Percentiles rank a stretch among this genome's conserved stretches.
Conservation (phyloP, 2,329 filamentous ascomycete genomes). For the Apiospora phragmitis region DNA sequence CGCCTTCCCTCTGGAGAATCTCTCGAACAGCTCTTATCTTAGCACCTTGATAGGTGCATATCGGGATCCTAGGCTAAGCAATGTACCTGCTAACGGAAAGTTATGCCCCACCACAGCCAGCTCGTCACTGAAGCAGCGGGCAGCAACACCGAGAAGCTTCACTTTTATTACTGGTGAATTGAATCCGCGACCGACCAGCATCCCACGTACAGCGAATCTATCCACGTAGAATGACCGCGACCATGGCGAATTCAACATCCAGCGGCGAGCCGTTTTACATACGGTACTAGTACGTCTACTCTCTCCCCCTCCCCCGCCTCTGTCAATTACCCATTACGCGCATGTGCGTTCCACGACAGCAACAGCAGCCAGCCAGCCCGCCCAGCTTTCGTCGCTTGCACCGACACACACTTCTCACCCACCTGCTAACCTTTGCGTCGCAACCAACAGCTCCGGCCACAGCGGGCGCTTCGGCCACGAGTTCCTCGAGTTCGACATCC, state of each 20-base stretch:
- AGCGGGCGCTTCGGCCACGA: conserved; percentile 97
- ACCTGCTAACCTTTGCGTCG: not conserved
- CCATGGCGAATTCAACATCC: not conserved
- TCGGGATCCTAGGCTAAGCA: not conserved
- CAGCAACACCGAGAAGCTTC: not conserved
- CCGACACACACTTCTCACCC: too few relatives aligned
- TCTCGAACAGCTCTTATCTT: not conserved
- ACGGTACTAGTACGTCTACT: conserved; percentile 84
- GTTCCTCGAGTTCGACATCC: conserved; percentile 97
- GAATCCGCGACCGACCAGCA: not conserved
- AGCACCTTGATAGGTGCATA: not conserved
- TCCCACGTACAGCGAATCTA: not conserved
- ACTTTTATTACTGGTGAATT: conserved; percentile 1
- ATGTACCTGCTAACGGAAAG: not conserved
- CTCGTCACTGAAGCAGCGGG: not conserved
- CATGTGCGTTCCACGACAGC: not conserved
- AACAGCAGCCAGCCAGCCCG: not conserved
- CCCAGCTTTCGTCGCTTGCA: not conserved
- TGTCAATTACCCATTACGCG: not conserved
- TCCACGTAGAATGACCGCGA: not conserved
- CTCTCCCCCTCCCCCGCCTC: not conserved
- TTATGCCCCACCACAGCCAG: not conserved
- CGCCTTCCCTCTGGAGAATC: not conserved
- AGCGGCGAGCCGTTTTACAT: conserved; percentile 83
- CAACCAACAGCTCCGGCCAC: conserved; percentile 74